Base-by-base conservation (phyloP, 257 asterid species). In the Plantago elongata region DNA sequence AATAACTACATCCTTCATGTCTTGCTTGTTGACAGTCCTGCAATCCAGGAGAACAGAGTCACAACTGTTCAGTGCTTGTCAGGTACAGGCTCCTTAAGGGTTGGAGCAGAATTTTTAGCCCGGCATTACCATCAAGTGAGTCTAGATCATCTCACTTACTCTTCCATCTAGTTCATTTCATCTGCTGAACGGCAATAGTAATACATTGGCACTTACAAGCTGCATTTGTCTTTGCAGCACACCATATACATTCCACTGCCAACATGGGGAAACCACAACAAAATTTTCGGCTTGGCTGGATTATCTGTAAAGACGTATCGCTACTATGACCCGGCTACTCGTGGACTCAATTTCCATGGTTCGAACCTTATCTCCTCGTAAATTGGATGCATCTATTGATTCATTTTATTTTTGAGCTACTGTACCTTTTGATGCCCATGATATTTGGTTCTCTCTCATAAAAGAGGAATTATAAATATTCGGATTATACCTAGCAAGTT, bases 1-100 rank as follows among this genome's bases (percentile, higher is more conserved):
- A n/a, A 14, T 42, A 29, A 34, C 9, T 15, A 14, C 43, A 27
- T 70, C 50, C 46, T 40, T 60, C 38, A 68, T 66, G 54, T 4
- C 57, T 62, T 85, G 61, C 72, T 54, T 75, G 75, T 63, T 52
- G 65, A 66, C 69, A 93, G 99, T 72, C 94, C 97, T 74, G 94
- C 97, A 16, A 78, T 93, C 77, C 91, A 56, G 75, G 96, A 89
- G 68, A 89, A 85, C 71, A 83, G 96, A 83, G 92, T 93, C 46
- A 85, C 96, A 40, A 93, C 99, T 40, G 97, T 89, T 59, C 96
- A 93, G 74, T 87, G 99, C 84, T 87, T 93, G 84, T 93, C 99
- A 65, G 99, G 99, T 50, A 89, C 97, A 27, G 99, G 99, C 63
- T 89, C 99, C 18, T 78, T 93, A 83, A 87, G 97, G 81, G 96